phyloP scores from a whole-genome alignment of 495 filamentous ascomycete species.

The Penicillium diatomitis region DNA sequence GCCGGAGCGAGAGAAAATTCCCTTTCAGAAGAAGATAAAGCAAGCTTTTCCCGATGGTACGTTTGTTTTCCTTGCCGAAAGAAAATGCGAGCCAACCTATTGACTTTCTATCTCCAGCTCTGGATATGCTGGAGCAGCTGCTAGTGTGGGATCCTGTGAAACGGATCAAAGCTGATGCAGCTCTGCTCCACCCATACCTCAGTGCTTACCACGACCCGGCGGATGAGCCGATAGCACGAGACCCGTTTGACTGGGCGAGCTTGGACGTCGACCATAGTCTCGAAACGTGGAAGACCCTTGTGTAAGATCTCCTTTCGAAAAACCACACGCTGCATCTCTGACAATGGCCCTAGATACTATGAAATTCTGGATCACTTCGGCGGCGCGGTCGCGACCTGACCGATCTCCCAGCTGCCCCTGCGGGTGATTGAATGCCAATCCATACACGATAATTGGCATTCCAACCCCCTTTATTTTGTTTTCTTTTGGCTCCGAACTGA shows the following conservation, averaged over 20 bases:
- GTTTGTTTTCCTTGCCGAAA: conserved; percentile 4
- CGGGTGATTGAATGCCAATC: neutral
- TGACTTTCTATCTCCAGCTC: conserved; percentile 43
- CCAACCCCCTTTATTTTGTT: too few species aligned
- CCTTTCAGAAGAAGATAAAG: neutral
- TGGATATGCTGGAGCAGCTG: conserved; percentile 93
- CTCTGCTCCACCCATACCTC: conserved; percentile 85
- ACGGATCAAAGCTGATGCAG: conserved; percentile 74
- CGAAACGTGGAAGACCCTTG: conserved; percentile 99
- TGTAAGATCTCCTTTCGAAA: conserved; percentile 45
- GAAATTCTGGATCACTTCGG: neutral
- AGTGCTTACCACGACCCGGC: conserved; percentile 93
- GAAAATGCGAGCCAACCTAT: neutral
- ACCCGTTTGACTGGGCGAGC: conserved; percentile 99
- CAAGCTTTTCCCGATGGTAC: conserved; percentile 50
- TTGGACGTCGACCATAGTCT: conserved; percentile 95
- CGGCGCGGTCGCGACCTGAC: neutral
- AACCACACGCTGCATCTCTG: conserved; percentile 1
- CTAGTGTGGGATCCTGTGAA: conserved; percentile 94
- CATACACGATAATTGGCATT: neutral
- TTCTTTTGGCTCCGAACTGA: neutral
- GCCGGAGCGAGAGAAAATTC: neutral
- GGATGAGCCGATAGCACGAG: conserved; percentile 88
- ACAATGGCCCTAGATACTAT: conserved; percentile 1
- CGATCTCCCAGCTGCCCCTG: neutral